phyloP scores from a whole-genome alignment of 2,329 filamentous ascomycete genomes.

The Taxawa tesnikishii region DNA sequence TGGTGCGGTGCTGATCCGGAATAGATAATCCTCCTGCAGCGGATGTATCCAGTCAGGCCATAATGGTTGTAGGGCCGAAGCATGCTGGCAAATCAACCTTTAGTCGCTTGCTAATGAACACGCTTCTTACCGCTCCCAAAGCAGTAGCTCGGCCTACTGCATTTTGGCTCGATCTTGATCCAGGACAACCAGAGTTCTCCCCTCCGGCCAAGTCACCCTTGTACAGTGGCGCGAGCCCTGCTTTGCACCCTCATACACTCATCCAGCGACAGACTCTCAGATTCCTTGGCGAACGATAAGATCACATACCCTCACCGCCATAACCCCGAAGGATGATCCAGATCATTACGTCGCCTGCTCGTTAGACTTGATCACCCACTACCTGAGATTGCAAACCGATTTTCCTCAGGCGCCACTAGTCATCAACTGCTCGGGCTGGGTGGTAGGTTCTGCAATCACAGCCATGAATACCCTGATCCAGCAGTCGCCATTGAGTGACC shows the following conservation, averaged over 20 bases:
- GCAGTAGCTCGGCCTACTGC: conserved; percentile 12
- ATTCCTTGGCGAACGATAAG: conserved; percentile 27
- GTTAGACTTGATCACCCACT: conserved; percentile 48
- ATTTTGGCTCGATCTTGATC: conserved; percentile 62
- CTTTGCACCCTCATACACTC: conserved; percentile 55
- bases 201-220: conserved; percentile 58
- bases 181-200: conserved; percentile 65
- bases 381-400: conserved; percentile 32
- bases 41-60: conserved; percentile 50
- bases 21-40: too few relatives aligned
- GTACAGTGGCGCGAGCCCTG: conserved; percentile 48
- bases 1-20: too few relatives aligned
- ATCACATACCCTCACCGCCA: conserved; percentile 54
- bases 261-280: conserved; percentile 29
- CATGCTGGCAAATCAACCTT: conserved; percentile 69
- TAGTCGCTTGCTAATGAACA: conserved; percentile 53
- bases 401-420: conserved; percentile 44
- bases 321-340: conserved; percentile 53
- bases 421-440: conserved; percentile 65
- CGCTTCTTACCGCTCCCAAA: conserved; percentile 42
- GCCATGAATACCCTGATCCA: conserved; percentile 47
- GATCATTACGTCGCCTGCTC: conserved; percentile 55
- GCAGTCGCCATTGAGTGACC: conserved; percentile 43
- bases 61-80: conserved; percentile 58
- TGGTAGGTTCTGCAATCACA: conserved; percentile 57